Evolutionary conservation across 2,329 filamentous ascomycete species (phyloP).

Genomic region (Aureobasidium melanogenum): DNA sequence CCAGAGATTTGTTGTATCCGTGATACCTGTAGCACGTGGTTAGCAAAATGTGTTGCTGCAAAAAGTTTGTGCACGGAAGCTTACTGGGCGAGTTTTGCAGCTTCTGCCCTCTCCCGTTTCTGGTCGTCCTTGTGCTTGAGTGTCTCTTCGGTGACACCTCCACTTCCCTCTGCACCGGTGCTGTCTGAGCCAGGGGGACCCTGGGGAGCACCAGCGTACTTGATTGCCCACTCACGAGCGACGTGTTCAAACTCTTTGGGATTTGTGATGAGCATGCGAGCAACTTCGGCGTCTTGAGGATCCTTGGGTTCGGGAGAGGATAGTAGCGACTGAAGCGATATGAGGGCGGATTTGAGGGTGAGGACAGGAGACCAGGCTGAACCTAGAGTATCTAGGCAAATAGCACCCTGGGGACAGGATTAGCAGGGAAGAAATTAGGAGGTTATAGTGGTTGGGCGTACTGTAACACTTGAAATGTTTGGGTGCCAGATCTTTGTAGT

Average conservation of each 20-base stretch:
- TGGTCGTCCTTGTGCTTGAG: slow-evolving; percentile 46
- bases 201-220: slow-evolving; percentile 68
- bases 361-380: slow-evolving; percentile 90
- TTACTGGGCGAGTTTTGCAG: slow-evolving; percentile 47
- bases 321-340: slow-evolving; percentile 87
- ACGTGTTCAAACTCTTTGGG: slow-evolving; percentile 71
- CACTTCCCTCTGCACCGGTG: slow-evolving; percentile 25
- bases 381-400: slow-evolving; percentile 88
- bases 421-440: slow-evolving; percentile 16
- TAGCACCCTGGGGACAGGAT: slow-evolving; percentile 61
- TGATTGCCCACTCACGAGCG: slow-evolving; percentile 84
- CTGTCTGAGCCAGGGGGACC: slow-evolving; percentile 40
- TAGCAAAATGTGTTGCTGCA: not conserved
- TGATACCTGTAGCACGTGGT: slow-evolving; percentile 52
- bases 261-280: slow-evolving; percentile 73
- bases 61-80: slow-evolving; percentile 26
- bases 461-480: slow-evolving; percentile 89
- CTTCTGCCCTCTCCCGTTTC: slow-evolving; percentile 48
- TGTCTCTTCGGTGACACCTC: slow-evolving; percentile 44
- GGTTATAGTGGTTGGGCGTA: slow-evolving; percentile 30
- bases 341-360: slow-evolving; percentile 89
- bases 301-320: slow-evolving; percentile 92
- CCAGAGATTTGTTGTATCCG: slow-evolving; percentile 76
- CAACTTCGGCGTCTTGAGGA: slow-evolving; percentile 92
- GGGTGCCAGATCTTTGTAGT: slow-evolving; percentile 94